phyloP scores from a whole-genome alignment of 129 eudicot genomes.

The Lonicera japonica region DNA sequence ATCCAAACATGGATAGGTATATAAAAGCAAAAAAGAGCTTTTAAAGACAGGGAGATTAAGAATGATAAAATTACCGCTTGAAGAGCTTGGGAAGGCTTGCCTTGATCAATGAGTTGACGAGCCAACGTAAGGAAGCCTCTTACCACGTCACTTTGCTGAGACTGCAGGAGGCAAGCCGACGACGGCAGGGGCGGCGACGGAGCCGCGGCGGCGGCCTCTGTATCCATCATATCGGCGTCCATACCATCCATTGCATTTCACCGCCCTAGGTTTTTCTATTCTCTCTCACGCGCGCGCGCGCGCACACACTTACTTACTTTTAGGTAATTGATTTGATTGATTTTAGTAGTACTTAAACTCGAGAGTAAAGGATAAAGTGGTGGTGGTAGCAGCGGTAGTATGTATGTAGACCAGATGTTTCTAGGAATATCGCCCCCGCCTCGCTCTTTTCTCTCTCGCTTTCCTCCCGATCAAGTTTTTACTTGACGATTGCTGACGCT shows the following conservation, averaged over 20 bases:
- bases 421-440: constrained; percentile 23
- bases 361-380: too few species aligned
- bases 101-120: constrained; percentile 68
- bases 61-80: constrained; percentile 57
- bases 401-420: constrained; percentile 11
- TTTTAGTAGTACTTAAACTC: too few species aligned
- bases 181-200: constrained; percentile 19
- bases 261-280: constrained; percentile 1
- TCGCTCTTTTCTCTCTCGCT: not conserved
- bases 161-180: constrained; percentile 17
- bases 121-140: constrained; percentile 50
- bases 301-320: too few species aligned
- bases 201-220: constrained; percentile 37
- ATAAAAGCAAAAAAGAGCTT: too few species aligned
- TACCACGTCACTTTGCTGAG: constrained; percentile 23
- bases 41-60: not conserved
- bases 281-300: too few species aligned
- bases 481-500: not conserved
- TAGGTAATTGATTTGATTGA: too few species aligned
- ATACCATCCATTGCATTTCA: constrained; percentile 45
- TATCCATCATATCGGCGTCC: constrained; percentile 64
- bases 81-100: constrained; percentile 74
- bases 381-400: not conserved
- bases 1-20: too few species aligned
- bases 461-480: not conserved